Conservation (phyloP, 1,284 basidiomycete species). For the Ceratobasidium sp. region DNA sequence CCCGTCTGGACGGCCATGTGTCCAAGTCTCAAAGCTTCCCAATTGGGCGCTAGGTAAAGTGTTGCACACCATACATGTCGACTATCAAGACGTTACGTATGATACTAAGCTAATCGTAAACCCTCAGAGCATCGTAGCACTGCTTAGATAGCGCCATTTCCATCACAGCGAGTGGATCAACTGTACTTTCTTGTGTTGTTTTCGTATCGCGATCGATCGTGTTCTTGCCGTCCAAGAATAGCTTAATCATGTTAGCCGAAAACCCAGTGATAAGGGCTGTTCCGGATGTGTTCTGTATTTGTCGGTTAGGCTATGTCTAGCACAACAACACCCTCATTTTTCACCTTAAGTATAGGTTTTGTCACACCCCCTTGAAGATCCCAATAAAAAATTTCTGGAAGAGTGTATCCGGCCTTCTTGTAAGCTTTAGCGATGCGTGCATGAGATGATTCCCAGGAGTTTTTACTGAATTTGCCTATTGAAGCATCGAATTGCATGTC, state of each 20-base stretch:
- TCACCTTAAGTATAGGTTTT: constrained; percentile 35
- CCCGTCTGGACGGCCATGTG: too few species aligned
- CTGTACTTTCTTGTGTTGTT: too few species aligned
- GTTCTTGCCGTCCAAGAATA: constrained; percentile 66
- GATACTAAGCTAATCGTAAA: constrained; percentile 47
- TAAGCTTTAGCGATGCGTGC: constrained; percentile 62
- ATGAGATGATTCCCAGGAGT: constrained; percentile 70
- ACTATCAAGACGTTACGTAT: too few species aligned
- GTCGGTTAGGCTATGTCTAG: background rate
- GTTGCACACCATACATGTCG: too few species aligned
- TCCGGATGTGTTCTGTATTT: constrained; percentile 52
- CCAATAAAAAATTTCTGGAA: constrained; percentile 70
- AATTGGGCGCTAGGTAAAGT: too few species aligned
- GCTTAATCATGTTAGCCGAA: constrained; percentile 72
- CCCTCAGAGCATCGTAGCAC: constrained; percentile 54
- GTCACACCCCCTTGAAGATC: constrained; percentile 51
- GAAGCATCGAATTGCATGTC: constrained; percentile 77
- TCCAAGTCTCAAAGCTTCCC: too few species aligned
- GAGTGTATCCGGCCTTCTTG: constrained; percentile 64
- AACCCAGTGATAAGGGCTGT: constrained; percentile 73
- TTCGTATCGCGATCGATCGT: too few species aligned
- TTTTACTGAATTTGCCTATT: constrained; percentile 5
- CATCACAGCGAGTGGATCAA: constrained; percentile 53
- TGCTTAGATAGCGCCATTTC: constrained; percentile 59
- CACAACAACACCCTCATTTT: background rate